A percentile compares a stretch with the other conserved stretches of the same genome.
Conservation (phyloP, 192 early-diverging fungal species). For the Coemansia sp. region DNA sequence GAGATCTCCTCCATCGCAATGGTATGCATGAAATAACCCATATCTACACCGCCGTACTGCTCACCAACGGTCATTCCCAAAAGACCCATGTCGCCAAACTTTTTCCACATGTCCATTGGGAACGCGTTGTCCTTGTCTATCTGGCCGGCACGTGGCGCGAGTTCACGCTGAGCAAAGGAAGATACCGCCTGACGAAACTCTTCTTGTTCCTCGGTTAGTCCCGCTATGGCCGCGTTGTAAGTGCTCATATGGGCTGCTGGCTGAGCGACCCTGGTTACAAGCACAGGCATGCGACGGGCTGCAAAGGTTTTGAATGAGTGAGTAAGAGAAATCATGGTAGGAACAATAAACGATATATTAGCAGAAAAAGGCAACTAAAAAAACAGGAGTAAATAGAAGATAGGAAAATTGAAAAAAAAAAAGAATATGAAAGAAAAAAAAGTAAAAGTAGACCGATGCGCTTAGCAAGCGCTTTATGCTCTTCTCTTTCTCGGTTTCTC, state of each 20-base stretch:
- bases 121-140: constrained; percentile 89
- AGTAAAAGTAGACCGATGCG: no score
- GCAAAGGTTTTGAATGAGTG: not conserved
- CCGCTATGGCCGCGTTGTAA: constrained; percentile 76
- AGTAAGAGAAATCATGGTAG: not conserved
- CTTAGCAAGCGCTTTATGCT: no score
- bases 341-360: not conserved
- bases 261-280: not conserved
- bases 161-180: constrained; percentile 77
- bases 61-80: constrained; percentile 87
- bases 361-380: not conserved
- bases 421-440: not conserved
- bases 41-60: constrained; percentile 81
- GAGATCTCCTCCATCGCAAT: constrained; percentile 93
- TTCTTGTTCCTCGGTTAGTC: constrained; percentile 69
- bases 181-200: constrained; percentile 75
- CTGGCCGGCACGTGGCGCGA: constrained; percentile 72
- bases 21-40: constrained; percentile 90
- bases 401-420: not conserved
- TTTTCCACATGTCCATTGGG: constrained; percentile 96
- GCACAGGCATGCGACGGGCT: not conserved
- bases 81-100: constrained; percentile 94
- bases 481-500: not conserved
- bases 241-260: constrained; percentile 39
- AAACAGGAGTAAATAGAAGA: not conserved